Base-by-base conservation (phyloP, 202 grass and related monocot species). In the Musa balbisiana region DNA sequence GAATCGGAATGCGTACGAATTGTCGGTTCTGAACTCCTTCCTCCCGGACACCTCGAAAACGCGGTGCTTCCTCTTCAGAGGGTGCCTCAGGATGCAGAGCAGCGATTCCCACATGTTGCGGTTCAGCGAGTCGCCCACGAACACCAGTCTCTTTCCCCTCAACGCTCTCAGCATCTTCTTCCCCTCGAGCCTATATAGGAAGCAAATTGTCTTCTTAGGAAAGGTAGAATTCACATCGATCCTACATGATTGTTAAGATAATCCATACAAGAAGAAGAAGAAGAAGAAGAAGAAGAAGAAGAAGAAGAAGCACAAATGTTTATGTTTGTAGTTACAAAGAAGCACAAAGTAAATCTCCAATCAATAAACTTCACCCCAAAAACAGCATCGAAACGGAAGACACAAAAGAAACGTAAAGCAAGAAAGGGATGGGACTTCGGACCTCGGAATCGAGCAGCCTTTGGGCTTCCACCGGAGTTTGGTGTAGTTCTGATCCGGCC, bases 51-150 rank as follows among this genome's bases (percentile, higher is more conserved):
- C 79, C 81, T 98, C 94, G 84, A 89, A 87, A 52, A 86, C 90
- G 8, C 74, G 84, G 11, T 52, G 87, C 82, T 89, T 91, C 71
- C 91, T 80, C 66, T 79, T 80, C 22, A 91, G 27, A 64, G 88
- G 91, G 59, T 83, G 79, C 79, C 82, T 84, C 76, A 97, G 73
- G 68, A 91, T 91, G 72, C 93, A 97, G 27, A 93, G 49, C 49
- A 97, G 79, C 2, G 93, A 97, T 68, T 97, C 93, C 93, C 93
- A 93, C 93, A 97, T 97, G 76, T 97, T 97, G 59, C 93, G 82
- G 69, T 97, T 97, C 72, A 97, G 87, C 1, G 93, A 97, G 71
- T 97, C 93, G 56, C 93, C 93, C 11, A 92, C 90, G 55, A 97
- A 97, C 68, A 87, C 90, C 60, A 97, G 52, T 24, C 89, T 80